A percentile compares a stretch with the other conserved stretches of the same genome.
These are phyloP conservation scores for Rhynchospora breviuscula DNA, from an alignment of 176 grass and related monocot genomes.

Conservation along the genomic window DNA sequence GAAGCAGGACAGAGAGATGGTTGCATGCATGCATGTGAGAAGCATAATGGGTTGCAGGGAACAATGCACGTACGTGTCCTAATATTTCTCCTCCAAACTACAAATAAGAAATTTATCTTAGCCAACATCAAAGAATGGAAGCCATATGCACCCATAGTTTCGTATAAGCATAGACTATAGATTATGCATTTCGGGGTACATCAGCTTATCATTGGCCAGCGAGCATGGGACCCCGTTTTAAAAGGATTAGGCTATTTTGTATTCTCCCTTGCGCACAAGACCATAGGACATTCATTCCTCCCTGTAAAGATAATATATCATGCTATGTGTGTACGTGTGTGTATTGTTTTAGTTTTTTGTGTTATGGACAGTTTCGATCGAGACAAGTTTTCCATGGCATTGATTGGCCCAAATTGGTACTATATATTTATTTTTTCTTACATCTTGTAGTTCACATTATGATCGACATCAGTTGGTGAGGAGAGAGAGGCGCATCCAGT, in stretches of 20 bases:
- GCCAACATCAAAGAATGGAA: slow-evolving; percentile 25
- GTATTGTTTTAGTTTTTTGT: not conserved
- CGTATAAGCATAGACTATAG: not conserved
- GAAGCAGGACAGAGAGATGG: not conserved
- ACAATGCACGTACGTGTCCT: not conserved
- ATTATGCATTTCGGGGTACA: not conserved
- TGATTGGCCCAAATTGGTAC: no score
- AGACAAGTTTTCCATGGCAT: not conserved
- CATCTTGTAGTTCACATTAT: no score
- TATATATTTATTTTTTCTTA: no score
- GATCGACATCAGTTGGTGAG: not conserved
- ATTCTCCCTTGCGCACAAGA: not conserved
- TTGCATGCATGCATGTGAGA: slow-evolving; percentile 20
- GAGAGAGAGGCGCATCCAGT: not conserved
- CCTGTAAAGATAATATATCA: not conserved
- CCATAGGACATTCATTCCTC: not conserved
- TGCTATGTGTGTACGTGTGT: not conserved
- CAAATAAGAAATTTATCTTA: slow-evolving; percentile 5
- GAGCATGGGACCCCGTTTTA: slow-evolving; percentile 7
- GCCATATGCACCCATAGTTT: slow-evolving; percentile 20
- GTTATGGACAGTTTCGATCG: not conserved
- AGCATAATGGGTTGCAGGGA: slow-evolving; percentile 18
- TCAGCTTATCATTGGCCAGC: slow-evolving; percentile 12
- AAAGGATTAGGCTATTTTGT: not conserved
- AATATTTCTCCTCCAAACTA: not conserved